Base-by-base conservation (phyloP, 2,329 filamentous ascomycete genomes). In the Mollisiaceae sp. region DNA sequence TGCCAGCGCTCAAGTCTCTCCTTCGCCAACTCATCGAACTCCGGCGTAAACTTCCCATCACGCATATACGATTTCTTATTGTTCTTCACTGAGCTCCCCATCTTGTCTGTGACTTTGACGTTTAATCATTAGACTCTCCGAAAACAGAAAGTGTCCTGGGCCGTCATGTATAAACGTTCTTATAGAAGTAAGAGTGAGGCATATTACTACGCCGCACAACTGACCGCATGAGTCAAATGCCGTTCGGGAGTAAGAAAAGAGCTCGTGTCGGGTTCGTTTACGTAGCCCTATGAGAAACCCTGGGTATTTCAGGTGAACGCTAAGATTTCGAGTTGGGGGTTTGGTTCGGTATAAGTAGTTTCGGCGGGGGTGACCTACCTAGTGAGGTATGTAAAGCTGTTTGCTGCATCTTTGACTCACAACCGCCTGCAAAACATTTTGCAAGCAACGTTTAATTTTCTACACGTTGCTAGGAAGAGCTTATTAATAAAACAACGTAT, bases 1-100 rank as follows among this genome's bases (percentile, higher is more conserved):
- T 81, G 56, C 67, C 63, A 67, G 15, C 39, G 35, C 4, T 61
- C 52, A n/a, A 69, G 24, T 27, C 41, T 64, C 22, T 63, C 20
- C 27, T 61, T 57, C 1, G 61, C 56, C 8, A 61, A 43, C 2
- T 32, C 38, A 38, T 68, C 59, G 24, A 66, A 64, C 20, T 60
- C 52, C 24, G 60, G n/a, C 14, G 66, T 68, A 18, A 65, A 65
- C 9, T 59, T 61, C 35, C 57, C 60, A 58, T 64, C 55, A 36
- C 36, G 36, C 6, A 67, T 43, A 24, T 54, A 54, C 11, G 4
- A 9, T 18, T 35, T 54, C 50, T n/a, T 24, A 32, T 15, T n/a
- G 3, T 32, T 54, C 14, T 18, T 54, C 5, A 4, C 22, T 27
- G 50, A 41, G 12, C 12, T n/a, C n/a, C n/a, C n/a, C 50, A 54